Evolutionary conservation across 345 rosid species (phyloP).

Genomic region (Eucalyptus fibrosa): DNA sequence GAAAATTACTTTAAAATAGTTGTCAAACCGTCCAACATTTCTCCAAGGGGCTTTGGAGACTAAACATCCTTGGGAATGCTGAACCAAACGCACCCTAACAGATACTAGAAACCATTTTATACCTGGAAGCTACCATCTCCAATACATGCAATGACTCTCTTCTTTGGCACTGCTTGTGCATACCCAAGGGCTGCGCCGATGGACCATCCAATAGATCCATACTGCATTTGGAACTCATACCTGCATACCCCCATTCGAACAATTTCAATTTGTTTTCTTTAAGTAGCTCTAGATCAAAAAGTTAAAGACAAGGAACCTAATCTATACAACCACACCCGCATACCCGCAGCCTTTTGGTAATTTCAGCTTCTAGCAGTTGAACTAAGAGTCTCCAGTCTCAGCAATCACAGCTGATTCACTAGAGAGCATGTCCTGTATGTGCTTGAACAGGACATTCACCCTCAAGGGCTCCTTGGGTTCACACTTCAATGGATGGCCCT

Average conservation of each 20-base stretch:
- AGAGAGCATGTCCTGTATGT: slow-evolving; percentile 62
- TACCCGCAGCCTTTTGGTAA: slow-evolving; percentile 72
- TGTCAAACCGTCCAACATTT: accelerated
- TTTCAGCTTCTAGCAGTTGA: slow-evolving; percentile 74
- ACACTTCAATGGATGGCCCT: slow-evolving; percentile 35
- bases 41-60: accelerated
- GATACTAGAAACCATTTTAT: neutral
- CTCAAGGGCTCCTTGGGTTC: slow-evolving; percentile 54
- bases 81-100: too few species aligned
- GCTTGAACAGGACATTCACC: slow-evolving; percentile 60
- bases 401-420: slow-evolving; percentile 64
- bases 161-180: slow-evolving; percentile 59
- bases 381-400: slow-evolving; percentile 87
- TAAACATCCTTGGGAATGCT: accelerated
- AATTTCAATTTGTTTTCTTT: neutral
- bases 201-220: slow-evolving; percentile 84
- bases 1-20: too few species aligned
- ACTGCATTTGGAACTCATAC: slow-evolving; percentile 87
- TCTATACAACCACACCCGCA: neutral
- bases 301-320: neutral
- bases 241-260: slow-evolving; percentile 6
- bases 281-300: neutral
- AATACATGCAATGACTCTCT: slow-evolving; percentile 67
- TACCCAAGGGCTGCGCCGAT: slow-evolving; percentile 81
- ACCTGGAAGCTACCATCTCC: slow-evolving; percentile 93